Percentiles rank a stretch among this genome's conserved stretches.
Evolutionary conservation across 148 eudicot species (phyloP).

Genomic region (Oxyria digyna): DNA sequence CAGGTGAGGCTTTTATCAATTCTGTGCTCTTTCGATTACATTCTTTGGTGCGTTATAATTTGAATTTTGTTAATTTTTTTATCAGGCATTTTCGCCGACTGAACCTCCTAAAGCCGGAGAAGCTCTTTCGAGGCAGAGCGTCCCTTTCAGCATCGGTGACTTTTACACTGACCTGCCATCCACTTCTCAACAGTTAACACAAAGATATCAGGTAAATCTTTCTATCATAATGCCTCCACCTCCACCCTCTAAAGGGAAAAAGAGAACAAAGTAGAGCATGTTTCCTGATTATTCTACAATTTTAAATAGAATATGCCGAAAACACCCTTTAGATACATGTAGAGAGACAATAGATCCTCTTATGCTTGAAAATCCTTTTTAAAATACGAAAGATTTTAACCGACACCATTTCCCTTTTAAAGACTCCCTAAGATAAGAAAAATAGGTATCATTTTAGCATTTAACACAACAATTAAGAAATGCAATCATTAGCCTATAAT

Average conservation of each 20-base stretch:
- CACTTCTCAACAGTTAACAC: constrained; percentile 55
- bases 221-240: neutral
- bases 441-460: no score
- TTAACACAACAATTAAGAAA: no score
- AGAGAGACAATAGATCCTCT: no score
- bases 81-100: constrained; percentile 78
- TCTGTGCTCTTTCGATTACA: neutral
- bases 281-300: neutral
- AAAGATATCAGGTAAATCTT: constrained; percentile 68
- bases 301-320: no score
- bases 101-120: constrained; percentile 85
- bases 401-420: neutral
- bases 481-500: no score
- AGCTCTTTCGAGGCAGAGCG: constrained; percentile 51
- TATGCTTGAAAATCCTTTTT: neutral
- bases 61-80: constrained; percentile 10
- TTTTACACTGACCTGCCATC: constrained; percentile 38
- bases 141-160: constrained; percentile 54
- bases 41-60: neutral
- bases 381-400: neutral
- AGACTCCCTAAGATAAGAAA: no score
- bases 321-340: no score
- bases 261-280: neutral
- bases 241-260: no score
- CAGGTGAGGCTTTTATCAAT: constrained; percentile 37